These are phyloP conservation scores for Sanghuangporus weigelae DNA, from an alignment of 1,284 basidiomycete species.

Conservation along the genomic window DNA sequence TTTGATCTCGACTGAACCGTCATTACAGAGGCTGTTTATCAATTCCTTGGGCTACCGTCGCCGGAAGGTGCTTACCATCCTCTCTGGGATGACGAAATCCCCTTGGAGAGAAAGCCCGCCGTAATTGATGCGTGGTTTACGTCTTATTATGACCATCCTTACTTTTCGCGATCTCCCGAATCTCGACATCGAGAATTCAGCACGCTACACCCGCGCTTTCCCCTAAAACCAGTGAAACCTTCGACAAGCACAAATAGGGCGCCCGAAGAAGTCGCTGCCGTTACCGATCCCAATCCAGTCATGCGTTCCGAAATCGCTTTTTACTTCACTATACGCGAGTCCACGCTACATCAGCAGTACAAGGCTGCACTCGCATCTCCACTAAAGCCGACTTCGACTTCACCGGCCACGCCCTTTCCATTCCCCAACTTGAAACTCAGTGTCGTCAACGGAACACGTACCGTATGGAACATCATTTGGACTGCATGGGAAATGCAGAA, in stretches of 20 bases:
- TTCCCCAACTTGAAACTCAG: background rate
- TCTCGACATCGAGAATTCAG: background rate
- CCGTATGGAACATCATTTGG: conserved; percentile 19
- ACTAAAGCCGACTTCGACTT: background rate
- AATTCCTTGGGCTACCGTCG: background rate
- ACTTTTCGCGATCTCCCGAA: background rate
- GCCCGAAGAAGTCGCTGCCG: background rate
- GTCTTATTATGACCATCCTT: conserved; percentile 9
- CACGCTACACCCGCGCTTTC: background rate
- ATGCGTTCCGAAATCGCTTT: conserved; percentile 9
- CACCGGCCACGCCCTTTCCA: too few species aligned
- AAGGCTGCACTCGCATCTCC: background rate
- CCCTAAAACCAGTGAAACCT: background rate
- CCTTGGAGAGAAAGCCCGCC: background rate
- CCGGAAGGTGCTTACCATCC: conserved; percentile 14
- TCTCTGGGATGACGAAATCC: conserved; percentile 1
- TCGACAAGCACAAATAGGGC: background rate
- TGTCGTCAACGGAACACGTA: background rate
- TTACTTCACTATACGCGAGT: background rate
- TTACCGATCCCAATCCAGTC: background rate
- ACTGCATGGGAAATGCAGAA: conserved; percentile 19
- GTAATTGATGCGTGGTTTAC: conserved; percentile 1
- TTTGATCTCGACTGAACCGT: background rate
- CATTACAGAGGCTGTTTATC: background rate
- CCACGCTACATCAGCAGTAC: conserved; percentile 4